Evolutionary conservation across 805 yeast genomes (phyloP).

Genomic region (Jamesozyma spencerorum): DNA sequence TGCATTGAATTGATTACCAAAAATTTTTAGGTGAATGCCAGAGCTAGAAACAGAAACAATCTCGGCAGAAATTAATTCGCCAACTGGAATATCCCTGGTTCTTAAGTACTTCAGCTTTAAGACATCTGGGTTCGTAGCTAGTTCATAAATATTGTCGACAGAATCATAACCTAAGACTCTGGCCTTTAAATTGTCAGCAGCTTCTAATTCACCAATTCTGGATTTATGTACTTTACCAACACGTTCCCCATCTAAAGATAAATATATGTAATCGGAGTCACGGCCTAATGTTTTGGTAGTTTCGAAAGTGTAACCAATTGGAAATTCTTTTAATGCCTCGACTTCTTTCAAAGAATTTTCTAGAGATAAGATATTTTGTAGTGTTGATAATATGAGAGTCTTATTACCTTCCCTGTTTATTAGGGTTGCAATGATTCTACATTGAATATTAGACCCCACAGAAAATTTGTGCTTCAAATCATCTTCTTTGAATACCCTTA

Average conservation of each 20-base stretch:
- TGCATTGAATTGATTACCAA: constrained; percentile 58
- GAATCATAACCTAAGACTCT: constrained; percentile 65
- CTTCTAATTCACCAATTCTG: constrained; percentile 43
- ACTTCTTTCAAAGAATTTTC: constrained; percentile 6
- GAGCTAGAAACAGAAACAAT: constrained; percentile 43
- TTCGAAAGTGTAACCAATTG: constrained; percentile 59
- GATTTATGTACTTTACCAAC: constrained; percentile 76
- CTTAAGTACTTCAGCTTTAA: constrained; percentile 59
- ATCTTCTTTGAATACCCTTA: constrained; percentile 37
- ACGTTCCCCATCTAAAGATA: constrained; percentile 45
- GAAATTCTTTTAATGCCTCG: constrained; percentile 54
- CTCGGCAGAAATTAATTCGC: constrained; percentile 53
- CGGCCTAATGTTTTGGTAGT: constrained; percentile 49
- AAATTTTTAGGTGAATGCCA: constrained; percentile 61
- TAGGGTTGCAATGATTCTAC: constrained; percentile 60
- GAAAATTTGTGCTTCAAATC: constrained; percentile 52
- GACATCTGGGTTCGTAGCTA: constrained; percentile 60
- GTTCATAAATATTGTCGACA: constrained; percentile 55
- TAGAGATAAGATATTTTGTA: constrained; percentile 42
- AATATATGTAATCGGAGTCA: constrained; percentile 48
- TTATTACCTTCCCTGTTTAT: constrained; percentile 45
- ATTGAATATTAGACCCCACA: constrained; percentile 57
- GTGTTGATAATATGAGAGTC: constrained; percentile 48
- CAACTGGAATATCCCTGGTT: constrained; percentile 65
- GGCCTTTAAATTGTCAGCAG: constrained; percentile 64